Conservation (phyloP, 2,329 filamentous ascomycete genomes). For the Fusarium nanum region DNA sequence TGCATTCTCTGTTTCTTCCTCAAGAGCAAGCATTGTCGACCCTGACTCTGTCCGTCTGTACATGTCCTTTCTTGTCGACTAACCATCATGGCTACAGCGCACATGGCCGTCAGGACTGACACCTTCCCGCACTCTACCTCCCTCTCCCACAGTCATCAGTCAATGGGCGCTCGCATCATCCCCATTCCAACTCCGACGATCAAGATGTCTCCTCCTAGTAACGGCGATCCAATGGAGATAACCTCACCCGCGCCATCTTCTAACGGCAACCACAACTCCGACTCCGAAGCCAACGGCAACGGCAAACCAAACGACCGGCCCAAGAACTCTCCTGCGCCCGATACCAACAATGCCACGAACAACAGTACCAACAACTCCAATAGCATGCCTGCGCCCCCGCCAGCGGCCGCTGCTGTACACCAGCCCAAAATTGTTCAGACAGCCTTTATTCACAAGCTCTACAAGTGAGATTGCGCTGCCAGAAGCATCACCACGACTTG, state of each 20-base stretch:
- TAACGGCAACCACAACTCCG: conserved; percentile 58
- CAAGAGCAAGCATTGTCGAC: conserved; percentile 28
- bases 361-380: conserved; percentile 38
- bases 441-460: conserved; percentile 98
- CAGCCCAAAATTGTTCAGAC: conserved; percentile 98
- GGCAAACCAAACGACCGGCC: conserved; percentile 52
- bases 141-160: conserved; percentile 57
- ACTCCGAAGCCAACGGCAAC: conserved; percentile 56
- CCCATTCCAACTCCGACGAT: conserved; percentile 68
- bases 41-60: conserved; percentile 21
- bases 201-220: conserved; percentile 68
- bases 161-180: conserved; percentile 65
- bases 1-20: conserved; percentile 25
- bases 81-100: conserved; percentile 53
- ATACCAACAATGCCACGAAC: conserved; percentile 51
- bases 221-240: conserved; percentile 71
- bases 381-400: conserved; percentile 63
- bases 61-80: conserved; percentile 39
- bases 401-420: conserved; percentile 78
- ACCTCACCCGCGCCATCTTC: conserved; percentile 63
- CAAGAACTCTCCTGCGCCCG: conserved; percentile 54
- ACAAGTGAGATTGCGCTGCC: conserved; percentile 75
- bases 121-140: conserved; percentile 59
- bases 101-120: conserved; percentile 66
- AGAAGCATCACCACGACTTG: background rate